Evolutionary conservation across 305 asterid genomes (phyloP).

Genomic region (Euphrasia arctica): DNA sequence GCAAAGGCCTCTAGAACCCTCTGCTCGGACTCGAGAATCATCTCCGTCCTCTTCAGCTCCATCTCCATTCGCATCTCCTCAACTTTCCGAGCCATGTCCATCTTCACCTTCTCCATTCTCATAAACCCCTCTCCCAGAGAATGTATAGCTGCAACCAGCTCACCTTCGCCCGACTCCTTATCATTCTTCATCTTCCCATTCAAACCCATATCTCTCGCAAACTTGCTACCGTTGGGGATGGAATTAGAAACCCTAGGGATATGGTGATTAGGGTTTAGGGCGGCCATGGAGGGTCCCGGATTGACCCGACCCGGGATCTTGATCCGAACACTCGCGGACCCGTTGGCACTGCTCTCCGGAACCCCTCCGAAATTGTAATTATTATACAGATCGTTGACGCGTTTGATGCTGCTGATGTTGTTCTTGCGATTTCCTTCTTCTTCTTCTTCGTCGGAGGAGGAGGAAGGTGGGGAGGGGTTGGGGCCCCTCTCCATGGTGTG

Average conservation of each 20-base stretch:
- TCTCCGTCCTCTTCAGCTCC: conserved; percentile 93
- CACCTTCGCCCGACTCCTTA: conserved; percentile 40
- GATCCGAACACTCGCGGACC: conserved; percentile 52
- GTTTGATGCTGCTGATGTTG: conserved; percentile 36
- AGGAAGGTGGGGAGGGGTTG: conserved; percentile 44
- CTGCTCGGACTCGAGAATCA: conserved; percentile 82
- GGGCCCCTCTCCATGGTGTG: conserved; percentile 88
- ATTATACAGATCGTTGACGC: conserved; percentile 38
- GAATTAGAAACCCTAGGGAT: conserved; percentile 37
- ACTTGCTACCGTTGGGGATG: conserved; percentile 32
- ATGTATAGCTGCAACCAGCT: conserved; percentile 61
- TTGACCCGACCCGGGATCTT: conserved; percentile 59
- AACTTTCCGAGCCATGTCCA: conserved; percentile 79
- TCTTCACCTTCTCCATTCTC: conserved; percentile 85
- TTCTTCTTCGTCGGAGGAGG: conserved; percentile 48
- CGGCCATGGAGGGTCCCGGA: conserved; percentile 30
- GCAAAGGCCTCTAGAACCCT: conserved; percentile 76
- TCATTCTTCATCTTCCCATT: conserved; percentile 37
- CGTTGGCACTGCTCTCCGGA: conserved; percentile 38
- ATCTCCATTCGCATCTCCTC: conserved; percentile 91
- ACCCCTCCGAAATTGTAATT: conserved; percentile 26
- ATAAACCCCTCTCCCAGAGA: conserved; percentile 81
- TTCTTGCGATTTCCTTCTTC: conserved; percentile 39
- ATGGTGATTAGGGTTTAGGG: conserved; percentile 37
- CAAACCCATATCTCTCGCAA: conserved; percentile 37